Conservation (phyloP, 73 alveolate species). For the Urostyla sp. region DNA sequence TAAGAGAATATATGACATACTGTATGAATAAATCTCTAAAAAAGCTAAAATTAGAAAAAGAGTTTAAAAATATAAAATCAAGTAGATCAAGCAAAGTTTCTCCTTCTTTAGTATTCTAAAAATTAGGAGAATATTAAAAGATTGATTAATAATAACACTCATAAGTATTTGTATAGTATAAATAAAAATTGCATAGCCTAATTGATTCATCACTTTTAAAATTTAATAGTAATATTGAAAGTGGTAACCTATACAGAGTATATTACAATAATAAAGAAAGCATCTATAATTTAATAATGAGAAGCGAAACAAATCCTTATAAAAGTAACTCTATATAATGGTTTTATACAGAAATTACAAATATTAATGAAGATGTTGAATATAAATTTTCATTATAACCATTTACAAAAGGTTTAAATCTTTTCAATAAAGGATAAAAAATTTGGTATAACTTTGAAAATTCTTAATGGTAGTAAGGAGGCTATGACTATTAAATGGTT, state of each 20-base stretch:
- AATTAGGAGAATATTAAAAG: neutral
- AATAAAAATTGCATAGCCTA: neutral
- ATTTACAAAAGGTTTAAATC: constrained; percentile 67
- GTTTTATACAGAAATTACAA: constrained; percentile 79
- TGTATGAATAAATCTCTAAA: neutral
- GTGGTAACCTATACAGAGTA: constrained; percentile 63
- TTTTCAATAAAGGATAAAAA: constrained; percentile 3
- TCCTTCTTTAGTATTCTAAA: neutral
- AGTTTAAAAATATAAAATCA: neutral
- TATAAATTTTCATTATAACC: constrained; percentile 76
- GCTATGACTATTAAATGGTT: constrained; percentile 6
- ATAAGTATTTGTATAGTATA: neutral
- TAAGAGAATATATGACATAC: neutral
- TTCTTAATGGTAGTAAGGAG: neutral
- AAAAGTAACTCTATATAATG: constrained; percentile 89
- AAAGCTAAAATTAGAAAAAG: neutral
- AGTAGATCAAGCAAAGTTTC: neutral
- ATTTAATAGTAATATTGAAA: constrained; percentile 80
- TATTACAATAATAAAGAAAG: constrained; percentile 40
- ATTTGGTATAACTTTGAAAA: constrained; percentile 12
- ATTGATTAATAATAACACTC: no score
- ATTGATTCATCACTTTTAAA: constrained; percentile 23
- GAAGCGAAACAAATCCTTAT: constrained; percentile 79
- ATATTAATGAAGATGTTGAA: constrained; percentile 55
- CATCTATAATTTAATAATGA: constrained; percentile 76